Base-by-base conservation (phyloP, 176 grass and related monocot species). In the Lolium rigidum region DNA sequence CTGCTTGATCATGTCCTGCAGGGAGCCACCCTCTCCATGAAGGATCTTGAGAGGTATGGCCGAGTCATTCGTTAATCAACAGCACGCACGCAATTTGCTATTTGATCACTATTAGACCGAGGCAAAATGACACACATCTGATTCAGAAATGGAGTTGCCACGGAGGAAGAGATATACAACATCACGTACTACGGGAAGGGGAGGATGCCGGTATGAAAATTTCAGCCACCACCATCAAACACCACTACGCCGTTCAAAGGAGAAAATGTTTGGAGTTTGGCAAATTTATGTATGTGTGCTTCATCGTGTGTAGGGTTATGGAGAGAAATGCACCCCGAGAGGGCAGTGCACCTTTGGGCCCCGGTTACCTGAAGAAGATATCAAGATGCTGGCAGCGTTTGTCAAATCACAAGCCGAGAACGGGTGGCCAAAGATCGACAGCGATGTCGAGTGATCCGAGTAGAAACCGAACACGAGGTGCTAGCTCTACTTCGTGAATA, bases 141-240 rank as follows among this genome's bases (percentile, higher is more conserved):
- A 69, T 82, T 88, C 90, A 98, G 93, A 59, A 95, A 98, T 21
- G 93, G 95, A 48, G 88, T 95, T 51, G 87, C 87, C 64, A 90
- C 89, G 16, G 95, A 98, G 84, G 91, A 98, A 16, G 91, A 87
- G 28, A 31, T 95, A 70, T 95, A 98, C 80, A 90, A 90, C 74
- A 98, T 98, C 58, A 95, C 93, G 0, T 98, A 98, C 37, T 95
- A 95, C 10, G 91, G 95, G 43, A 98, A 98, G 78, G 93, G 90
- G 75, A 89, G 95, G 63, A 98, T 98, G 93, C 95, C 95, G 8
- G 93, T 88, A 77, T 85, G 91, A 87, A 80, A 39, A 43, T 37
- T 50, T 77, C 43, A 74, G 51, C 13, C 37, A 15, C 43, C 28
- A 18, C 14, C 11, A 63, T 63, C 20, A 13, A 22, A 63, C 38